Evolutionary conservation across 768 basidiomycete genomes (phyloP).

Genomic region (Clitopilus passeckerianus): DNA sequence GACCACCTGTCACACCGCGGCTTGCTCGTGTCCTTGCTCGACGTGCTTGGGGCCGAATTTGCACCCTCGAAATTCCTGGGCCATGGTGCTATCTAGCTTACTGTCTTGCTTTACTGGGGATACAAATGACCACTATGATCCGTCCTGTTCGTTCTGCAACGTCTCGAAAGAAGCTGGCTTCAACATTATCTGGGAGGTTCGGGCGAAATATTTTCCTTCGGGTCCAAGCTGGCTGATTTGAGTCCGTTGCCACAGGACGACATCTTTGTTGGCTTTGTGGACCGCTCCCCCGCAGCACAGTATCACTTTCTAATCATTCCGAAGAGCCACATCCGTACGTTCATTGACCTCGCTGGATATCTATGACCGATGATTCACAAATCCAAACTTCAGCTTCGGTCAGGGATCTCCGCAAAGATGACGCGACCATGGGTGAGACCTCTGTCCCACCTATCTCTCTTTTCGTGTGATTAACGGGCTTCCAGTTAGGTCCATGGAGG

Average conservation of each 20-base stretch:
- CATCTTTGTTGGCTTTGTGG: conserved; percentile 46
- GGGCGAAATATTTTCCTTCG: conserved; percentile 1
- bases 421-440: conserved; percentile 44
- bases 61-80: no score
- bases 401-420: conserved; percentile 33
- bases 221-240: not conserved
- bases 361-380: not conserved
- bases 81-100: not conserved
- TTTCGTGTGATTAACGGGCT: not conserved
- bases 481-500: conserved; percentile 26
- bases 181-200: conserved; percentile 45
- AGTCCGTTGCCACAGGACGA: conserved; percentile 29
- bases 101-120: not conserved
- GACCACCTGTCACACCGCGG: no score
- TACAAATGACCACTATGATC: not conserved
- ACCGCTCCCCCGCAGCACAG: conserved; percentile 40
- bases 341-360: not conserved
- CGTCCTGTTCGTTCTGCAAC: conserved; percentile 39
- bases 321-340: conserved; percentile 45
- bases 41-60: no score
- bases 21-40: no score
- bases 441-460: not conserved
- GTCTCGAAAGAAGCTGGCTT: conserved; percentile 37
- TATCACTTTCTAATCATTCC: conserved; percentile 51
- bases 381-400: conserved; percentile 44